Percentiles rank a stretch among this genome's conserved stretches.
These are phyloP conservation scores for Ambrosia hybrid DNA, from an alignment of 140 eudicot species.

Conservation along the genomic window DNA sequence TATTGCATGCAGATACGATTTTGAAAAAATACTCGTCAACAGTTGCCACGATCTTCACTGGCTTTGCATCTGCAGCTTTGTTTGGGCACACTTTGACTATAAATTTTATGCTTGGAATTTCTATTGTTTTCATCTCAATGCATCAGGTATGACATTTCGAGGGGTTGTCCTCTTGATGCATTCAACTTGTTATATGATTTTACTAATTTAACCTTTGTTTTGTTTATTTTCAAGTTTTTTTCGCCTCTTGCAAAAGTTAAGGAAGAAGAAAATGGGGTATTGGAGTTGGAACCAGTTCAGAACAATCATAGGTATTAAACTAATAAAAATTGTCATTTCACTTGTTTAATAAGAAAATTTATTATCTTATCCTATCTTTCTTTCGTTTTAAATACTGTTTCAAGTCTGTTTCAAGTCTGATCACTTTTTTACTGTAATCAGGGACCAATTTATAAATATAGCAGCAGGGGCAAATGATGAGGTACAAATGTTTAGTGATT, in stretches of 20 bases:
- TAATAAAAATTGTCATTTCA: neutral
- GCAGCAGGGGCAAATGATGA: constrained; percentile 74
- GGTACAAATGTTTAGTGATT: neutral
- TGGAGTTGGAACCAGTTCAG: constrained; percentile 52
- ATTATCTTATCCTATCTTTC: neutral
- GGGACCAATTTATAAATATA: constrained; percentile 73
- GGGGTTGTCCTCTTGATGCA: neutral
- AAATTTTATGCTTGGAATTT: constrained; percentile 88
- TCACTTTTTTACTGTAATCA: constrained; percentile 18
- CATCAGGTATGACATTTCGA: constrained; percentile 68
- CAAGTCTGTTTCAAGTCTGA: neutral
- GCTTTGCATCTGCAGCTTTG: constrained; percentile 90
- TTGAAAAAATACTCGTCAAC: constrained; percentile 99
- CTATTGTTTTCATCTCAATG: constrained; percentile 98
- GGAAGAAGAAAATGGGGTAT: constrained; percentile 69
- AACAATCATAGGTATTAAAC: constrained; percentile 53
- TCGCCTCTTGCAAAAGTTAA: constrained; percentile 94
- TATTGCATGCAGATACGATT: constrained; percentile 73
- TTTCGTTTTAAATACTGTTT: neutral
- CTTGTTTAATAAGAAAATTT: neutral
- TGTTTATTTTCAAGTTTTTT: constrained; percentile 65
- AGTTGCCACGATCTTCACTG: constrained; percentile 96
- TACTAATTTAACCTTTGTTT: constrained; percentile 8
- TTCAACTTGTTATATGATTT: neutral
- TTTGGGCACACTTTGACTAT: constrained; percentile 91